These are phyloP conservation scores for Fusarium guadeloupense DNA, from an alignment of 2,329 filamentous ascomycete genomes.

Conservation along the genomic window DNA sequence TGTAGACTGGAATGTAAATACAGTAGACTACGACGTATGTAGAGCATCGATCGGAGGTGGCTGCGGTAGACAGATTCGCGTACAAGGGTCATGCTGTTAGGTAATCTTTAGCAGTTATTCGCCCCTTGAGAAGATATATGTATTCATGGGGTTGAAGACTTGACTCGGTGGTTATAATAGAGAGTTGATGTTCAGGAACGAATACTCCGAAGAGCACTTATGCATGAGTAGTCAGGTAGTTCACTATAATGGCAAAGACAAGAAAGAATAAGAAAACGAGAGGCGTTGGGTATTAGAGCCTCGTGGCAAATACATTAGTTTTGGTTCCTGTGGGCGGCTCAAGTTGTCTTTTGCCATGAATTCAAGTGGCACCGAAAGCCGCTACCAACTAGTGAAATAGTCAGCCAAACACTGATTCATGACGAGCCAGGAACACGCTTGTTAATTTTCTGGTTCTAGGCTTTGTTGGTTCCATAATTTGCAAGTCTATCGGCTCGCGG, in stretches of 20 bases:
- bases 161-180: not conserved
- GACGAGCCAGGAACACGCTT: not conserved
- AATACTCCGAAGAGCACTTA: not conserved
- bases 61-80: not conserved
- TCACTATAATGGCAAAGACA: not conserved
- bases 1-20: constrained; percentile 6
- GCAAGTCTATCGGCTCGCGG: no score
- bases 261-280: not conserved
- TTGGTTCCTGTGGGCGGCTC: not conserved
- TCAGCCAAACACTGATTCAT: constrained; percentile 4
- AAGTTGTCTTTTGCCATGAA: not conserved
- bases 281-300: not conserved
- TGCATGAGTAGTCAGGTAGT: not conserved
- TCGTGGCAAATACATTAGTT: constrained; percentile 9
- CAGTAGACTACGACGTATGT: not conserved
- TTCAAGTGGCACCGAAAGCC: not conserved
- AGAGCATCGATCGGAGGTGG: not conserved
- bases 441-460: no score
- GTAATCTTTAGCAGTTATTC: not conserved
- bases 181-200: not conserved
- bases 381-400: not conserved
- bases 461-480: not conserved
- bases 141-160: not conserved
- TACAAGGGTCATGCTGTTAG: not conserved
- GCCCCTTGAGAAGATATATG: not conserved